Evolutionary conservation across 441 rosid genomes (phyloP), one percentile per base, ranked within the genome.

Genomic region (Geranium incanum): DNA sequence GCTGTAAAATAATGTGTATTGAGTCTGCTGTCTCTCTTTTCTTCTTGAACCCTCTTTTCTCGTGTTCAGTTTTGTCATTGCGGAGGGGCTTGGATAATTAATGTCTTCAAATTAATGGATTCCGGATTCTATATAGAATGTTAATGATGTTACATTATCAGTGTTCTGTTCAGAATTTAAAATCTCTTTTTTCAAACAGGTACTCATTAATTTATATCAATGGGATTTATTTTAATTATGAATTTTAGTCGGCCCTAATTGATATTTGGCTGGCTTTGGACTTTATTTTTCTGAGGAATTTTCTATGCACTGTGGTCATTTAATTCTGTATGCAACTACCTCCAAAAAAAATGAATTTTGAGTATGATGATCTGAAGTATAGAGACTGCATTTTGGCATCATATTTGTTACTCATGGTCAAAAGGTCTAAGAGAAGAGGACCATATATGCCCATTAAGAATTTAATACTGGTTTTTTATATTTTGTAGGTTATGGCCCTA

Each of bases 401-500:
- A 21, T 21, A 21, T 21, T 21, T 21, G 21, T 21, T 21, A 21
- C 21, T 21, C 21, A 21, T 21, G 21, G 21, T 21, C 21, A 21
- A 21, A 21, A 21, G 21, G 21, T 21, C 21, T 21, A 21, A 21
- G 21, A 21, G 21, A 21, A 21, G 63, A 57, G 57, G 3, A 21
- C 63, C 16, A 9, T 62, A 39, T 68, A 64, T 38, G 23, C 41
- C 36, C 28, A 19, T 59, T 36, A 65, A 62, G 74, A 75, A 69
- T 77, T 70, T 52, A 39, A 68, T 70, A 74, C 66, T 72, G 72
- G 75, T 68, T 67, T 67, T 12, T 76, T 71, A 19, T 76, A 43
- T 77, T 70, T 79, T 78, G 75, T 80, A 92, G 97, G 97, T 93
- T 67, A 85, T 90, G 88, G 76, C 90, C 65, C 79, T 93, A 71